These are phyloP conservation scores for Talaromyces stipitatus DNA, from an alignment of 495 filamentous ascomycete species.

Conservation along the genomic window DNA sequence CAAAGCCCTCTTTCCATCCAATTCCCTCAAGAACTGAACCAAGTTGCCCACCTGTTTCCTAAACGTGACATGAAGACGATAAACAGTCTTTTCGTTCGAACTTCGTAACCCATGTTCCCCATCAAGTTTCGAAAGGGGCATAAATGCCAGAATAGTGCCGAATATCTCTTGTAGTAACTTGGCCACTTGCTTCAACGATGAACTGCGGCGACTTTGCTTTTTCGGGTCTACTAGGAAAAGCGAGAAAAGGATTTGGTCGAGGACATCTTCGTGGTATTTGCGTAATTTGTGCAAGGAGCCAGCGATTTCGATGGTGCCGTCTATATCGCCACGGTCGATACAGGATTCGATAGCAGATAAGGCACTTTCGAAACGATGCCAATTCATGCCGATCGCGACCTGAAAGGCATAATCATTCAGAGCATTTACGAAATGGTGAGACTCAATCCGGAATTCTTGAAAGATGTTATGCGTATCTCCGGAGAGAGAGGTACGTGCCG, in stretches of 20 bases:
- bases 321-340: slow-evolving; percentile 39
- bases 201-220: background rate
- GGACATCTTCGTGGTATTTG: slow-evolving; percentile 63
- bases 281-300: slow-evolving; percentile 54
- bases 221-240: slow-evolving; percentile 65
- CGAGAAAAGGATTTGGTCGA: slow-evolving; percentile 71
- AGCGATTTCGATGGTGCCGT: slow-evolving; percentile 44
- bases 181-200: slow-evolving; percentile 49
- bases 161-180: slow-evolving; percentile 74
- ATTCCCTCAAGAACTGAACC: slow-evolving; percentile 26
- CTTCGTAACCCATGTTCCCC: slow-evolving; percentile 30
- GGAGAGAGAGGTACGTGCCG: slow-evolving; percentile 28
- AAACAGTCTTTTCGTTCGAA: slow-evolving; percentile 34
- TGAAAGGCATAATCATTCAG: slow-evolving; percentile 71
- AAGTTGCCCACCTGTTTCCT: slow-evolving; percentile 64
- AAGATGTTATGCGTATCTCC: slow-evolving; percentile 35
- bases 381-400: slow-evolving; percentile 60
- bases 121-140: slow-evolving; percentile 37
- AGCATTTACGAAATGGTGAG: slow-evolving; percentile 66
- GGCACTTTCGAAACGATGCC: slow-evolving; percentile 59
- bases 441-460: slow-evolving; percentile 62
- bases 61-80: slow-evolving; percentile 54
- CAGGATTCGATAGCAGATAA: slow-evolving; percentile 54
- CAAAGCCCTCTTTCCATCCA: slow-evolving; percentile 38
- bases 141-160: slow-evolving; percentile 60